Conservation (phyloP, 257 asterid genomes). For the Jacaranda copaia region DNA sequence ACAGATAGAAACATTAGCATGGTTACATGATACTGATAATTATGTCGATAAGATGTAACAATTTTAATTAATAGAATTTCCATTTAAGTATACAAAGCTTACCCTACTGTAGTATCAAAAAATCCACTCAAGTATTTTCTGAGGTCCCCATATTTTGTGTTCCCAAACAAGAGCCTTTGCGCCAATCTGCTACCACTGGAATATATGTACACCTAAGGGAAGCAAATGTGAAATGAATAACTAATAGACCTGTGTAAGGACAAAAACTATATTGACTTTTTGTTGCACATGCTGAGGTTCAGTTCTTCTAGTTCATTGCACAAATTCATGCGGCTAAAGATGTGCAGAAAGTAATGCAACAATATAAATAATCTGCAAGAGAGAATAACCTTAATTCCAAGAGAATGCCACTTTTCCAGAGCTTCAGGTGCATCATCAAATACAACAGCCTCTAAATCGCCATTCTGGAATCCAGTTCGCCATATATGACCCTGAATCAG, state of each 20-base stretch:
- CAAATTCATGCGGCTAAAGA: neutral
- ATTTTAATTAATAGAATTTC: neutral
- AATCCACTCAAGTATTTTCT: constrained; percentile 80
- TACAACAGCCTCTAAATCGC: constrained; percentile 64
- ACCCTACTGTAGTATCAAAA: constrained; percentile 95
- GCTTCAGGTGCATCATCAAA: constrained; percentile 88
- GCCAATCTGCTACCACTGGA: constrained; percentile 98
- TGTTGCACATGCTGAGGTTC: neutral
- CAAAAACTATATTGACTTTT: neutral
- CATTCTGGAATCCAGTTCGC: constrained; percentile 71
- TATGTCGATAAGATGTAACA: neutral
- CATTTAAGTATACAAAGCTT: constrained; percentile 30
- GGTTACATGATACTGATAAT: no score
- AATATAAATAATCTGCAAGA: no score
- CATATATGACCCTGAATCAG: constrained; percentile 78
- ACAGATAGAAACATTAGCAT: no score
- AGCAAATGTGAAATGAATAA: constrained; percentile 18
- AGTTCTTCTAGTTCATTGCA: no score
- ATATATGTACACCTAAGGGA: constrained; percentile 80
- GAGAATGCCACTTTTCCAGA: constrained; percentile 75
- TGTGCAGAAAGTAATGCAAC: neutral
- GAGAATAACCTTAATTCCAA: constrained; percentile 70
- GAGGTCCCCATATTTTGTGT: constrained; percentile 82
- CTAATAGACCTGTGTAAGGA: neutral
- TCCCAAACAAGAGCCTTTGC: constrained; percentile 90